These are phyloP conservation scores for Phytophthora ramorum DNA, from an alignment of 352 stramenopile species.

Conservation along the genomic window DNA sequence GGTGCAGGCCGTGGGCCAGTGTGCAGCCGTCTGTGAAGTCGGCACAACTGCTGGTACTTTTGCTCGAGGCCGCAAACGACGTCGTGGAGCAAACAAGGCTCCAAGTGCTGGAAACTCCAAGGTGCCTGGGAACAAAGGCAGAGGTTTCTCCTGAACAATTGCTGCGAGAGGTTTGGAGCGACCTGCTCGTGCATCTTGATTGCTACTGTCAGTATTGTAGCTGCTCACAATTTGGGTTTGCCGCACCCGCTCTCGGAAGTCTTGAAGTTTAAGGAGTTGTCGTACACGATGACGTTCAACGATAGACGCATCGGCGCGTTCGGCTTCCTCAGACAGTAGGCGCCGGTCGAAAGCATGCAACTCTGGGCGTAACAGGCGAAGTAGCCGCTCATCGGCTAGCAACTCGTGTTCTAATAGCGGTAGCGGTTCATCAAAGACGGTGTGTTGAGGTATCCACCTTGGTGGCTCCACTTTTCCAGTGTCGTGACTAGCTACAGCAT, in stretches of 20 bases:
- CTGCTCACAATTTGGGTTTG: conserved; percentile 33
- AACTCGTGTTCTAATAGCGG: conserved; percentile 71
- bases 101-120: conserved; percentile 71
- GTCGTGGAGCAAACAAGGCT: conserved; percentile 59
- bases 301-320: conserved; percentile 42
- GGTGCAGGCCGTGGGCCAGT: conserved; percentile 71
- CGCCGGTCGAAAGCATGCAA: conserved; percentile 62
- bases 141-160: conserved; percentile 86
- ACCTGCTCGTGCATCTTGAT: conserved; percentile 28
- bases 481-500: conserved; percentile 28
- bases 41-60: conserved; percentile 25
- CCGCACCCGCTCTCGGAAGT: conserved; percentile 69
- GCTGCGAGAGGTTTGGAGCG: conserved; percentile 45
- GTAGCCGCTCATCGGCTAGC: conserved; percentile 55
- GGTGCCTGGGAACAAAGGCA: conserved; percentile 77
- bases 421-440: conserved; percentile 74
- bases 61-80: conserved; percentile 56
- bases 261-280: conserved; percentile 61
- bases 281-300: conserved; percentile 55
- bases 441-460: conserved; percentile 33
- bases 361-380: conserved; percentile 71
- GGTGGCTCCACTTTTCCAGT: conserved; percentile 29
- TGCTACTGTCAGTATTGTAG: conserved; percentile 29
- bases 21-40: conserved; percentile 19
- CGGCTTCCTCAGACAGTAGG: conserved; percentile 52